Percentiles rank a stretch among this genome's conserved stretches.
Evolutionary conservation across 164 flowering plant genomes (phyloP).

Genomic region (Magnolia changhungtana): DNA sequence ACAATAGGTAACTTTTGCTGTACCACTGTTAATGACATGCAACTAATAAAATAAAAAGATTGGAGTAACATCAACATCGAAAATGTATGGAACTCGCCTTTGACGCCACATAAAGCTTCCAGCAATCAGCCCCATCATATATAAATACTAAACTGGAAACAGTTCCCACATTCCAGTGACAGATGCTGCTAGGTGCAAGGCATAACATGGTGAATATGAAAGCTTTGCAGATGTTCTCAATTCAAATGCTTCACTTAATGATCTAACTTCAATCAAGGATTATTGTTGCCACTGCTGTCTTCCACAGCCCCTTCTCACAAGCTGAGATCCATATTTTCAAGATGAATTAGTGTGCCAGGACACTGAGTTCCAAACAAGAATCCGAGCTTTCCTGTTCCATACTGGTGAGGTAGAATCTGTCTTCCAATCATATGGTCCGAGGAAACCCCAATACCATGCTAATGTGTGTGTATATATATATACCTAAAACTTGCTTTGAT

Average conservation of each 20-base stretch:
- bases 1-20: neutral
- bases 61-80: slow-evolving; percentile 6
- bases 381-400: neutral
- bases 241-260: slow-evolving; percentile 9
- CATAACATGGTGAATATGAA: neutral
- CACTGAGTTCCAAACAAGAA: neutral
- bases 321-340: slow-evolving; percentile 7
- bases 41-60: neutral
- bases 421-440: neutral
- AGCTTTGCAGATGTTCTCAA: slow-evolving; percentile 5
- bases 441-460: slow-evolving; percentile 3
- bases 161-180: slow-evolving; percentile 8
- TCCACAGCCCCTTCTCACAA: slow-evolving; percentile 1
- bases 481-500: neutral
- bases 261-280: neutral
- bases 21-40: neutral
- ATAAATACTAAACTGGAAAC: slow-evolving; percentile 6
- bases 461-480: neutral
- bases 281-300: slow-evolving; percentile 5
- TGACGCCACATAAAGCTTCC: slow-evolving; percentile 6
- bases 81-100: slow-evolving; percentile 23
- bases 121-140: slow-evolving; percentile 10
- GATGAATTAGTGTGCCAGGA: neutral
- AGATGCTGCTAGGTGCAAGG: slow-evolving; percentile 17
- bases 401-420: neutral